phyloP scores from a whole-genome alignment of 169 alveolate genomes.

The Plasmodium inui region DNA sequence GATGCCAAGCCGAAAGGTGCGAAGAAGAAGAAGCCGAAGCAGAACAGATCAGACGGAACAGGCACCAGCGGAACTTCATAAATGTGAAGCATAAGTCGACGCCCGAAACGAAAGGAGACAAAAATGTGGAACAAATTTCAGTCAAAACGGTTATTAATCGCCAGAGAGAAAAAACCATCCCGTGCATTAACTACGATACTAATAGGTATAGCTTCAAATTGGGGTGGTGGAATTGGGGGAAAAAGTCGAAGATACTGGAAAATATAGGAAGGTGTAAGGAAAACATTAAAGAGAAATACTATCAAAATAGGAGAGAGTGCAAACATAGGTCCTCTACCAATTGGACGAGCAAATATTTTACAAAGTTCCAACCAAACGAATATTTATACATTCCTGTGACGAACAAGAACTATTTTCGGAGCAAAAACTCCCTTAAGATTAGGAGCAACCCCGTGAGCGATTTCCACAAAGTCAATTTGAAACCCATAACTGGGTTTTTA shows the following conservation, averaged over 20 bases:
- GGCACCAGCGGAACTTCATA: background rate
- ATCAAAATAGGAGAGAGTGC: slow-evolving; percentile 42
- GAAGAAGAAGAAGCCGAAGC: background rate
- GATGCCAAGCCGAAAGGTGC: background rate
- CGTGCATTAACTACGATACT: slow-evolving; percentile 48
- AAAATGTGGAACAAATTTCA: slow-evolving; percentile 9
- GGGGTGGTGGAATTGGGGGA: slow-evolving; percentile 65
- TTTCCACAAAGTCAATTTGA: slow-evolving; percentile 62
- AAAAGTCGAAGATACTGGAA: slow-evolving; percentile 11
- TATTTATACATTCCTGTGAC: slow-evolving; percentile 55
- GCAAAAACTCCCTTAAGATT: slow-evolving; percentile 15
- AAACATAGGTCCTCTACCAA: slow-evolving; percentile 21
- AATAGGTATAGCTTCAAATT: slow-evolving; percentile 23
- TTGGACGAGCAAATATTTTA: slow-evolving; percentile 42
- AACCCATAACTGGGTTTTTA: slow-evolving; percentile 64
- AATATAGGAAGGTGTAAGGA: slow-evolving; percentile 66
- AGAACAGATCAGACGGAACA: background rate
- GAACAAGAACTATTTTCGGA: slow-evolving; percentile 38
- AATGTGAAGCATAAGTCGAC: background rate
- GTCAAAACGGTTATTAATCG: slow-evolving; percentile 43
- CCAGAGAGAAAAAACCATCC: slow-evolving; percentile 12
- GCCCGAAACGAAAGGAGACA: background rate
- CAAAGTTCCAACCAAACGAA: slow-evolving; percentile 48
- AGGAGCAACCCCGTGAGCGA: slow-evolving; percentile 66
- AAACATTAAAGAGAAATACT: slow-evolving; percentile 51